Evolutionary conservation across 768 basidiomycete species (phyloP).

Genomic region (Pholiota molesta): DNA sequence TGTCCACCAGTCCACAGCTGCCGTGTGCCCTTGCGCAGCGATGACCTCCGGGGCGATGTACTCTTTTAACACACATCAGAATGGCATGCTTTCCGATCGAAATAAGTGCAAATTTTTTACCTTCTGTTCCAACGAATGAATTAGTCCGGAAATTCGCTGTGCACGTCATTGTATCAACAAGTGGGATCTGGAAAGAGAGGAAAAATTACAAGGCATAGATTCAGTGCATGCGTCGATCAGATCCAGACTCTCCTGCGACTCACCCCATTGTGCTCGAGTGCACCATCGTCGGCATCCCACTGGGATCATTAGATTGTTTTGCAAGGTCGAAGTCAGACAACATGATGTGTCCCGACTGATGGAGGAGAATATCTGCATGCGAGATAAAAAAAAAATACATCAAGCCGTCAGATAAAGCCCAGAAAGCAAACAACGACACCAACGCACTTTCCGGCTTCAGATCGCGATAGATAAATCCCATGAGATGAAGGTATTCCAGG

Average conservation of each 20-base stretch:
- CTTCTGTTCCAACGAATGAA: slow-evolving; percentile 99
- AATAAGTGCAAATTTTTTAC: slow-evolving; percentile 45
- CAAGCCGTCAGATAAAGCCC: slow-evolving; percentile 16
- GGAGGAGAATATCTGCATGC: slow-evolving; percentile 86
- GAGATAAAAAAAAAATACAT: slow-evolving; percentile 11
- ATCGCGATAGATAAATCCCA: slow-evolving; percentile 99
- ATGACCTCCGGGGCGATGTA: slow-evolving; percentile 99
- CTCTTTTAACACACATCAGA: slow-evolving; percentile 59
- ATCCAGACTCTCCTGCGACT: slow-evolving; percentile 31
- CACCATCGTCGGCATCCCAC: slow-evolving; percentile 85
- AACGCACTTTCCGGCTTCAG: slow-evolving; percentile 97
- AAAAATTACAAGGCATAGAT: slow-evolving; percentile 12
- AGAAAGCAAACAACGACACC: slow-evolving; percentile 12
- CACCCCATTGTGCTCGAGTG: slow-evolving; percentile 90
- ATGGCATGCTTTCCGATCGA: slow-evolving; percentile 23
- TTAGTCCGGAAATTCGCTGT: slow-evolving; percentile 98
- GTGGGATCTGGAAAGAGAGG: slow-evolving; percentile 62
- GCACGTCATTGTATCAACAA: slow-evolving; percentile 97
- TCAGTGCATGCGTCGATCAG: slow-evolving; percentile 2
- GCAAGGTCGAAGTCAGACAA: slow-evolving; percentile 99
- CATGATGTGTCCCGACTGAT: slow-evolving; percentile 99
- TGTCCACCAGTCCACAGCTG: slow-evolving; percentile 99
- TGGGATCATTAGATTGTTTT: slow-evolving; percentile 88
- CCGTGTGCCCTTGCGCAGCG: slow-evolving; percentile 93
- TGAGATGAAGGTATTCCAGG: slow-evolving; percentile 96